phyloP scores from a whole-genome alignment of 2,329 filamentous ascomycete species.

The Diplodia mutila region DNA sequence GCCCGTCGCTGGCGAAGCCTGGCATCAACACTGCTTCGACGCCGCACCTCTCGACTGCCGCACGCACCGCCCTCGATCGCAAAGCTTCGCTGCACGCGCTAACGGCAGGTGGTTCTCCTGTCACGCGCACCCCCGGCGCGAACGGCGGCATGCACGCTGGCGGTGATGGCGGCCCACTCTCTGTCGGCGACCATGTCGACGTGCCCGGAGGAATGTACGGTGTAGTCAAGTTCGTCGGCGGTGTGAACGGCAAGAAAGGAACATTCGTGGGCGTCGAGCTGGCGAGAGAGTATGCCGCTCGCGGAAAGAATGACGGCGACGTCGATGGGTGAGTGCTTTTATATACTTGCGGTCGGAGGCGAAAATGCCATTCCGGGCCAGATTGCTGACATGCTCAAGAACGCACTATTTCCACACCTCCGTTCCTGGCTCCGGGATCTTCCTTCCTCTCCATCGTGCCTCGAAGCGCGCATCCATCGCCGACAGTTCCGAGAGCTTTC shows the following conservation, averaged over 20 bases:
- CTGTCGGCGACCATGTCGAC: conserved; percentile 82
- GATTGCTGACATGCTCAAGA: conserved; percentile 35
- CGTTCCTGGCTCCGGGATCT: conserved; percentile 83
- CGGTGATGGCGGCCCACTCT: conserved; percentile 58
- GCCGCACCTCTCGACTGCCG: conserved; percentile 47
- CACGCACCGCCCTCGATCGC: conserved; percentile 59
- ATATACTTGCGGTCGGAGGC: background rate
- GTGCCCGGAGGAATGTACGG: conserved; percentile 94
- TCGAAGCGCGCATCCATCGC: conserved; percentile 66
- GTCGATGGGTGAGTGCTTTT: conserved; percentile 76
- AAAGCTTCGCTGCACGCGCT: conserved; percentile 74
- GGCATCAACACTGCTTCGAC: conserved; percentile 45
- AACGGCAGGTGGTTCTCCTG: conserved; percentile 50
- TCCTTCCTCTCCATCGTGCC: conserved; percentile 83
- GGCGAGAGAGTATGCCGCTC: conserved; percentile 73
- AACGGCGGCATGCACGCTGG: conserved; percentile 42
- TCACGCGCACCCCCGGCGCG: conserved; percentile 15
- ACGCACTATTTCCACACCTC: conserved; percentile 79
- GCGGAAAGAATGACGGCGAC: conserved; percentile 94
- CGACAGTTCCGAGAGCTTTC: conserved; percentile 58
- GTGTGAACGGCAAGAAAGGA: conserved; percentile 85
- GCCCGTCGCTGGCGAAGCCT: conserved; percentile 44
- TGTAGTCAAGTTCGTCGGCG: conserved; percentile 84
- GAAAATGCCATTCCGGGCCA: conserved; percentile 1
- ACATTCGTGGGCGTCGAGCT: conserved; percentile 92